Conservation (phyloP, 1,284 basidiomycete genomes). For the Moniliophthora roreri region DNA sequence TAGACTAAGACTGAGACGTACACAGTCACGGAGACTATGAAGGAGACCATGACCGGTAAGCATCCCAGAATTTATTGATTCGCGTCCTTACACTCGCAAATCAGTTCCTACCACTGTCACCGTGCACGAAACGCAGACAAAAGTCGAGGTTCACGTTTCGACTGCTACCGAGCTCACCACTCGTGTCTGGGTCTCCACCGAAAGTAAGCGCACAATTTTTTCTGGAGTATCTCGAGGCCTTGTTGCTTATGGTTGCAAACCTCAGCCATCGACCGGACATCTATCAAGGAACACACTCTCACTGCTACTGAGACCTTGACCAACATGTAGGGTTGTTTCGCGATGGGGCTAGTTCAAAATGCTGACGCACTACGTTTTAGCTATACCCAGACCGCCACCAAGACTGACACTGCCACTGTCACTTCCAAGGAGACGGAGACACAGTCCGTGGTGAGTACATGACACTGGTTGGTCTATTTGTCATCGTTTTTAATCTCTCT, state of each 20-base stretch:
- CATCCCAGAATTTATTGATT: conserved; percentile 7
- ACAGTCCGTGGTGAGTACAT: background rate
- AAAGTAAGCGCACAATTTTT: conserved; percentile 33
- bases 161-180: conserved; percentile 59
- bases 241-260: too few species aligned
- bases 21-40: conserved; percentile 9
- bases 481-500: too few species aligned
- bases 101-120: conserved; percentile 32
- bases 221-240: too few species aligned
- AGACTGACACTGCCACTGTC: conserved; percentile 46
- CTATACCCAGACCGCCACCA: conserved; percentile 52
- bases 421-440: conserved; percentile 37
- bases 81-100: conserved; percentile 32
- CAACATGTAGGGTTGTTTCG: conserved; percentile 21
- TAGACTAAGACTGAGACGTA: conserved; percentile 6
- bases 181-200: conserved; percentile 61
- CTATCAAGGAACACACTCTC: conserved; percentile 54
- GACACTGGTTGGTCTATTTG: too few species aligned
- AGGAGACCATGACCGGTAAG: conserved; percentile 17
- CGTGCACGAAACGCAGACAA: conserved; percentile 33
- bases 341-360: conserved; percentile 19
- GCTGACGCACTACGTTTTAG: conserved; percentile 19
- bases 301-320: conserved; percentile 62
- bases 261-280: conserved; percentile 52
- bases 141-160: conserved; percentile 48